Conservation (phyloP, 805 yeast genomes). For the Myxozyma udenii region DNA sequence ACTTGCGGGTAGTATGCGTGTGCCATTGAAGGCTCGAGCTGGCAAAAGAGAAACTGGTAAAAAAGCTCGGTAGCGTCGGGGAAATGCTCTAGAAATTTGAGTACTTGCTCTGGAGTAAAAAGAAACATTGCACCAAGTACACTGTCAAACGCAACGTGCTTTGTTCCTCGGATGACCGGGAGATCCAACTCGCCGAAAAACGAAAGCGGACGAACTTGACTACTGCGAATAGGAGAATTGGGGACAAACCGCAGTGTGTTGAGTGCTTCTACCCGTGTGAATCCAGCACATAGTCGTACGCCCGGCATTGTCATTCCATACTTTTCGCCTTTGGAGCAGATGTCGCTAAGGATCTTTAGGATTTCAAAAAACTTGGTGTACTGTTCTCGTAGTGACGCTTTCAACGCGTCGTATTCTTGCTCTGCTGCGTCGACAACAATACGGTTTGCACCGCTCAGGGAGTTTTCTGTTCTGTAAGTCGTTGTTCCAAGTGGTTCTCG, state of each 20-base stretch:
- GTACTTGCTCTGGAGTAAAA: not conserved
- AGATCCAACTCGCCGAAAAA: no score
- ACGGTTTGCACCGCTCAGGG: no score
- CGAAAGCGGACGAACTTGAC: no score
- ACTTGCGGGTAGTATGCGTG: not conserved
- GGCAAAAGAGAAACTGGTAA: not conserved
- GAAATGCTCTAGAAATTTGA: not conserved
- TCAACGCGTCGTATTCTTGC: no score
- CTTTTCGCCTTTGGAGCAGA: no score
- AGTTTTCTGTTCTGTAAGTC: not conserved
- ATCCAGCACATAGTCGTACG: no score
- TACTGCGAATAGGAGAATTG: no score
- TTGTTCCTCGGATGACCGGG: not conserved
- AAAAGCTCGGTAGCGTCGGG: not conserved
- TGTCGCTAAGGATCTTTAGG: not conserved
- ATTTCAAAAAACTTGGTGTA: not conserved
- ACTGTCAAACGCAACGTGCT: not conserved
- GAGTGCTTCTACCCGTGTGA: no score
- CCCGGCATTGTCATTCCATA: no score
- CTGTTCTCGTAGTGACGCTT: not conserved
- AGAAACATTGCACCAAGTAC: not conserved
- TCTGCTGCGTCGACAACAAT: no score
- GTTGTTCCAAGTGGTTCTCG: not conserved
- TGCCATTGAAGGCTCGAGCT: not conserved
- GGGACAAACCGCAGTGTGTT: no score